Base-by-base conservation (phyloP, 2,329 filamentous ascomycete species). In the Aspergillus glaucus region DNA sequence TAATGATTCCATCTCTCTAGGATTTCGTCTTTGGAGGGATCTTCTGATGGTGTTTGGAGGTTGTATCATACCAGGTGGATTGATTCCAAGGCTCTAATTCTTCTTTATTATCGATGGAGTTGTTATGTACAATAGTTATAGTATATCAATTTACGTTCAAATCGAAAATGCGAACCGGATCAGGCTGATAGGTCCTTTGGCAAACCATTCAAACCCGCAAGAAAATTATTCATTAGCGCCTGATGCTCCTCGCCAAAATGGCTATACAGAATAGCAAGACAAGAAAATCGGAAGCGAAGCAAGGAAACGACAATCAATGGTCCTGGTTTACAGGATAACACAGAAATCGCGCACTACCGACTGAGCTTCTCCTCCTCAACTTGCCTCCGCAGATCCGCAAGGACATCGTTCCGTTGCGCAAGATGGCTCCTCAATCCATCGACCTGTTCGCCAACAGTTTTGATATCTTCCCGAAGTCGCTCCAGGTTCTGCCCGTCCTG, bases 381-480 rank as follows among this genome's bases (percentile, higher is more conserved):
- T 72, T 96, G 84, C 64, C 82, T 77, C 70, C 82, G 81, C 65
- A 97, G 65, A 66, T 88, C 86, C 43, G 86, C 82, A 61, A 98
- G 73, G 26, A 85, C 81, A 56, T 85, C 81, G 69, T 92, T 82
- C 53, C 93, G 79, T 56, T 84, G 83, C 61, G 82, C 79, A 62
- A 96, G 72, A 75, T 98, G 93, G 52, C 77, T 73, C 74, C 95
- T 90, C 56, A 98, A 69, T 1, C 91, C 90, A 56, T 96, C 90
- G 2, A 98, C 85, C 75, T 98, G 92, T 71, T 97, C 92, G 62
- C 81, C 85, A n/a, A 98, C 88, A 42, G 88, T 87, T 61, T 86
- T 80, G 65, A 98, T 80, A 70, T 98, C 93, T 34, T 95, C 91
- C 50, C 81, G 76, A 39, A 96, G 82, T 34, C 84, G 82, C 70